Percentiles rank a stretch among this genome's conserved stretches.
These are phyloP conservation scores for Sugiyamaella valdiviana DNA, from an alignment of 805 yeast species.

Conservation along the genomic window DNA sequence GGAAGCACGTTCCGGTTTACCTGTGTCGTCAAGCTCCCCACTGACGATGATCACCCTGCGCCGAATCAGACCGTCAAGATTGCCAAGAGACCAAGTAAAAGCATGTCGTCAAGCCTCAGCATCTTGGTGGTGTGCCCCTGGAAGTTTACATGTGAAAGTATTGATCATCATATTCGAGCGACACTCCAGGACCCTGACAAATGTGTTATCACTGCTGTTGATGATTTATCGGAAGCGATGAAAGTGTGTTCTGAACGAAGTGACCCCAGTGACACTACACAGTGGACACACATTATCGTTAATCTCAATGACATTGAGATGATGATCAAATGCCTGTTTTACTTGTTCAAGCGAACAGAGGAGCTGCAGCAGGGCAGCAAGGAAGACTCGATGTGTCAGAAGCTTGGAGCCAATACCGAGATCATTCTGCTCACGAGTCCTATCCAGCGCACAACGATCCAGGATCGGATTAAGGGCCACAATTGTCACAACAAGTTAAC, in stretches of 20 bases:
- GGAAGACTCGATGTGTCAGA: background rate
- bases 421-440: constrained; percentile 19
- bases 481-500: constrained; percentile 7
- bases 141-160: constrained; percentile 23
- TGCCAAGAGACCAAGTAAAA: background rate
- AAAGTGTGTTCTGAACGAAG: background rate
- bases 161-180: constrained; percentile 27
- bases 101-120: background rate
- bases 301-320: constrained; percentile 22
- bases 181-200: constrained; percentile 20
- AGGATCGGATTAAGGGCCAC: constrained; percentile 4
- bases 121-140: constrained; percentile 28
- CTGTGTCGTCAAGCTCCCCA: constrained; percentile 25
- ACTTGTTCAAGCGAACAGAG: constrained; percentile 3
- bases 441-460: constrained; percentile 15
- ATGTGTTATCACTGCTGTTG: constrained; percentile 16
- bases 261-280: background rate
- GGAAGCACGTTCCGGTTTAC: constrained; percentile 30
- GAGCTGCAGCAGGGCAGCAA: background rate
- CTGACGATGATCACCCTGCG: constrained; percentile 22
- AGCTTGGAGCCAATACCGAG: constrained; percentile 3
- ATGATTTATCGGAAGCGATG: constrained; percentile 1
- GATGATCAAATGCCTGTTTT: constrained; percentile 15
- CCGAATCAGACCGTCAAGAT: constrained; percentile 16
- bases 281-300: constrained; percentile 29